These are phyloP conservation scores for Caryocar brasiliense DNA, from an alignment of 441 rosid species.

Conservation along the genomic window DNA sequence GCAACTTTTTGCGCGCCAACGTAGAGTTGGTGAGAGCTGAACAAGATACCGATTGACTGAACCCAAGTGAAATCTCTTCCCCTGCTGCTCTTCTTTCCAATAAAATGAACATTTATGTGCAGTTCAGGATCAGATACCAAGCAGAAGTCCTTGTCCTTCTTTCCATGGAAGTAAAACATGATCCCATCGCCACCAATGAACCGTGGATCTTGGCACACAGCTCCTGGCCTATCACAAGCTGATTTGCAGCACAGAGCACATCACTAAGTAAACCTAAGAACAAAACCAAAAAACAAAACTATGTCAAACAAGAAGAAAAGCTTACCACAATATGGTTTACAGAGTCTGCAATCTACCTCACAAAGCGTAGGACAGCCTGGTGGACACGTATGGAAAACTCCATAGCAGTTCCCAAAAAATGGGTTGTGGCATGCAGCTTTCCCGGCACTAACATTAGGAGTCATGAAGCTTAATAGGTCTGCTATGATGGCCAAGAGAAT, in stretches of 20 bases:
- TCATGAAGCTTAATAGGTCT: slow-evolving; percentile 4
- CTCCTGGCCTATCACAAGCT: slow-evolving; percentile 16
- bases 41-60: slow-evolving; percentile 4
- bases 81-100: slow-evolving; percentile 8
- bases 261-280: neutral
- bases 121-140: slow-evolving; percentile 11
- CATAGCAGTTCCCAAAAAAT: slow-evolving; percentile 5
- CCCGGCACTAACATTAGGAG: neutral
- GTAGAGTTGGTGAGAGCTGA: slow-evolving; percentile 1
- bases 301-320: neutral
- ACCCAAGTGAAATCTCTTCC: slow-evolving; percentile 17
- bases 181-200: slow-evolving; percentile 15
- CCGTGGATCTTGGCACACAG: slow-evolving; percentile 15
- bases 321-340: slow-evolving; percentile 11
- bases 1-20: slow-evolving; percentile 1
- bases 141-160: slow-evolving; percentile 16
- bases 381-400: slow-evolving; percentile 10
- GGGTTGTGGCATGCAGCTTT: slow-evolving; percentile 10
- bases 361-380: slow-evolving; percentile 10
- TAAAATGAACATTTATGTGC: slow-evolving; percentile 17
- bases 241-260: no score
- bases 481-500: slow-evolving; percentile 1
- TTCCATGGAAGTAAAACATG: slow-evolving; percentile 16
- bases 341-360: slow-evolving; percentile 9
- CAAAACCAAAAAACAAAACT: neutral